These are phyloP conservation scores for Yamadazyma endophytica DNA, from an alignment of 805 yeast species.

Conservation along the genomic window DNA sequence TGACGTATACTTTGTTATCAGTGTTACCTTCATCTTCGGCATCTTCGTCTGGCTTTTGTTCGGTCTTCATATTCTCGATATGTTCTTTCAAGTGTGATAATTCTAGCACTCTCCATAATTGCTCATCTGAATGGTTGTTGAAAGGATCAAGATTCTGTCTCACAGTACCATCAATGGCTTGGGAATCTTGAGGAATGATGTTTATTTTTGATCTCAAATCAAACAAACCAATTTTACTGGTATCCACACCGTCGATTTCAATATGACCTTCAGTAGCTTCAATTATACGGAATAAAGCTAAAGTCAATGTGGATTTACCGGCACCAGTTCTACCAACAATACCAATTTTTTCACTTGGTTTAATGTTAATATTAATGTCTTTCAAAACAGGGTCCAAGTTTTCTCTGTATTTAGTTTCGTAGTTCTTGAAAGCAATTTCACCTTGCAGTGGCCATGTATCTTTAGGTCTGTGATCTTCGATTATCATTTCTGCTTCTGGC, in stretches of 20 bases:
- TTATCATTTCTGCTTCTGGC: constrained; percentile 44
- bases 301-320: constrained; percentile 82
- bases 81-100: constrained; percentile 74
- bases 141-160: constrained; percentile 88
- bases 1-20: constrained; percentile 5
- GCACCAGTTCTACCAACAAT: constrained; percentile 98
- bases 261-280: constrained; percentile 73
- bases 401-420: constrained; percentile 80
- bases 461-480: constrained; percentile 32
- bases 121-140: constrained; percentile 60
- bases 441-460: constrained; percentile 73
- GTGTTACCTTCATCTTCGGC: constrained; percentile 10
- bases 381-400: constrained; percentile 78
- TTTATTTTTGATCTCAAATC: constrained; percentile 76
- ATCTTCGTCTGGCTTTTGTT: constrained; percentile 15
- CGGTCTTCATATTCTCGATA: constrained; percentile 49
- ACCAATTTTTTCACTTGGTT: constrained; percentile 81
- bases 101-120: constrained; percentile 78
- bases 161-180: constrained; percentile 82
- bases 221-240: constrained; percentile 62
- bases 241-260: constrained; percentile 65
- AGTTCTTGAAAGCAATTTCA: constrained; percentile 59
- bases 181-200: constrained; percentile 93
- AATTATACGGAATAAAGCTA: constrained; percentile 80
- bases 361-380: constrained; percentile 57